Evolutionary conservation across 805 yeast genomes (phyloP).

Genomic region (Metschnikowia corniflorae): DNA sequence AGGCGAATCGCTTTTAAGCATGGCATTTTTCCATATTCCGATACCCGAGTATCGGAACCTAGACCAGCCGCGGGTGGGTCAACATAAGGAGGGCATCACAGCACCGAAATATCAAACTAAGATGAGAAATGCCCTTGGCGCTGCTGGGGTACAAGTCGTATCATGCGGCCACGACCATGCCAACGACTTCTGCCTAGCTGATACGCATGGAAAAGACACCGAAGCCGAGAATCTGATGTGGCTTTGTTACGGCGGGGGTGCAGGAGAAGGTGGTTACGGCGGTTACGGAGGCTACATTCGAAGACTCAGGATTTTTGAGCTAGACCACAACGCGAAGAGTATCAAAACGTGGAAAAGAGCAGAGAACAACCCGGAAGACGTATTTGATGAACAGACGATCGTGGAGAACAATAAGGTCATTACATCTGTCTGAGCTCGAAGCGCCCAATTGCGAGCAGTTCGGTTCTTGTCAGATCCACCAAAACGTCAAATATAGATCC

Average conservation of each 20-base stretch:
- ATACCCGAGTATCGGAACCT: constrained; percentile 72
- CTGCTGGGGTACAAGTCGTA: constrained; percentile 69
- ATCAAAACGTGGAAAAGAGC: constrained; percentile 72
- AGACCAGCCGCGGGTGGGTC: constrained; percentile 54
- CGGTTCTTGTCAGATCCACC: too few species aligned
- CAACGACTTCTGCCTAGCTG: constrained; percentile 81
- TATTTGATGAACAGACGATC: constrained; percentile 50
- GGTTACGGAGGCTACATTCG: constrained; percentile 89
- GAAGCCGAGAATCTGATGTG: constrained; percentile 47
- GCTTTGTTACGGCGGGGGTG: constrained; percentile 93
- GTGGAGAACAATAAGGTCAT: constrained; percentile 17
- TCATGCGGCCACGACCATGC: constrained; percentile 95
- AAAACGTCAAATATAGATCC: too few species aligned
- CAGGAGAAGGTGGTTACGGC: constrained; percentile 95
- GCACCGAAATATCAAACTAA: constrained; percentile 74
- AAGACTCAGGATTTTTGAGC: constrained; percentile 67
- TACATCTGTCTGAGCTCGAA: constrained; percentile 1
- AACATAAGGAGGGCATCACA: constrained; percentile 65
- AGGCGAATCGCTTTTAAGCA: constrained; percentile 46
- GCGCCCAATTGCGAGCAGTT: too few species aligned
- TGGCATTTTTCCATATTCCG: constrained; percentile 96
- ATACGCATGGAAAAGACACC: constrained; percentile 31
- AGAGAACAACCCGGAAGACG: constrained; percentile 48
- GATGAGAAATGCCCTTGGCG: constrained; percentile 53
- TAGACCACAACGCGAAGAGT: constrained; percentile 48